Evolutionary conservation across 495 filamentous ascomycete species (phyloP).

Genomic region (Collariella sp.): DNA sequence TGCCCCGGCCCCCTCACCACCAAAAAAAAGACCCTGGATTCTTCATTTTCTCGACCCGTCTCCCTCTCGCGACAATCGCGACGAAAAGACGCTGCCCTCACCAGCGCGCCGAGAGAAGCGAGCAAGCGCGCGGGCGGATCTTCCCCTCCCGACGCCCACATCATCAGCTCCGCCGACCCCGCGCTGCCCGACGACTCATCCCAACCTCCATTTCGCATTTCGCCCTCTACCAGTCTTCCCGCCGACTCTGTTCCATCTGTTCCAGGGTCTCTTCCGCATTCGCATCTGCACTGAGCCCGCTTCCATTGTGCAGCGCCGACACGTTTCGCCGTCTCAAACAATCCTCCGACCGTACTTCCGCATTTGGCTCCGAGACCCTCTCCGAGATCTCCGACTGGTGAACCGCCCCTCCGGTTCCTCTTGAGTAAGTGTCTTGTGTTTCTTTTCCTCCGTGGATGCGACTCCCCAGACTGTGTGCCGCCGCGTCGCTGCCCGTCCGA

Average conservation of each 20-base stretch:
- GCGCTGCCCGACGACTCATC: neutral
- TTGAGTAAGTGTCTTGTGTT: constrained; percentile 10
- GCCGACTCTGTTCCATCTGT: too few species aligned
- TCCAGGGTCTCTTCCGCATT: too few species aligned
- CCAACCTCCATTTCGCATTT: neutral
- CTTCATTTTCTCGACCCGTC: neutral
- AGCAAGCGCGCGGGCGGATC: constrained; percentile 1
- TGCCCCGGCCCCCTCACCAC: constrained; percentile 14
- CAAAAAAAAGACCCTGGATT: constrained; percentile 10
- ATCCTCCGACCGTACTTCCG: constrained; percentile 7
- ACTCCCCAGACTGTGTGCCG: neutral
- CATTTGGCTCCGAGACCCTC: constrained; percentile 3
- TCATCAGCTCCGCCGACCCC: neutral
- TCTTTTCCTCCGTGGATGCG: constrained; percentile 1
- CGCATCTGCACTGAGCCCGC: neutral
- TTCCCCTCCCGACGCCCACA: neutral
- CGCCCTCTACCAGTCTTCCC: neutral
- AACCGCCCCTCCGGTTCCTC: constrained; percentile 1
- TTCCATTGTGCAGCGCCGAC: constrained; percentile 3
- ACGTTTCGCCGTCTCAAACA: constrained; percentile 10
- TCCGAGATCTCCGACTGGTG: constrained; percentile 7
- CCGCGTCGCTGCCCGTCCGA: constrained; percentile 7
- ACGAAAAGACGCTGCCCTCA: constrained; percentile 11
- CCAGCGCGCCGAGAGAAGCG: constrained; percentile 6
- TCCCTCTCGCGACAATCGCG: constrained; percentile 11